Evolutionary conservation across 768 basidiomycete genomes (phyloP), one percentile per base, ranked within the genome.

Genomic region (Basidioascus undulatus): DNA sequence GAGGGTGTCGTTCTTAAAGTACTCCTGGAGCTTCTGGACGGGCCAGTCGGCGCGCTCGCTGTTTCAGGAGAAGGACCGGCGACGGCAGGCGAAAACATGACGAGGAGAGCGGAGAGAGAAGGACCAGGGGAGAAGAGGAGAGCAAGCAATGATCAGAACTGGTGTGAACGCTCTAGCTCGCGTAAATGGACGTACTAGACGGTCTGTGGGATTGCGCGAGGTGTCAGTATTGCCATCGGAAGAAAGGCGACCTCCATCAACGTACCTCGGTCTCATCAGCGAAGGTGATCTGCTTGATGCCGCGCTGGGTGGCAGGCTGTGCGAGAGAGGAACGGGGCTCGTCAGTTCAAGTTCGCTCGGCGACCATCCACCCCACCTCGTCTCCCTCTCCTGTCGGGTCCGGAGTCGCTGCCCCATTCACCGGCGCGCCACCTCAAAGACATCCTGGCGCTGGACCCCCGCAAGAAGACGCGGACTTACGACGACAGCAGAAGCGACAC

Each of bases 1-100:
- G 41, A 98, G 81, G 50, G 87, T 94, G 62, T 98, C 92, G 57
- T 96, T 79, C 64, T 96, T 96, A 71, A 98, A 92, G 70, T 89
- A 98, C 59, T 96, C 86, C 61, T 96, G 89, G 57, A 98, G 75
- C 65, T 82, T 96, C 46, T 83, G 74, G 47, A 89, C 65, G 27
- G 92, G 92, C 92, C 92, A 98, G 70, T 98, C 92, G 51, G 69
- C 70, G 48, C 82, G 81, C 65, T 94, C 87, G 55, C 87, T n/a
- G n/a, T n/a, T n/a, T n/a, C n/a, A n/a, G 12, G 23, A 31, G 34
- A 15, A 28, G 31, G 41, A 5, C 7, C 9, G 10, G 23, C 8
- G 26, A 34, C 25, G 11, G 24, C 19, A 13, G 32, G 18, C 1
- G 27, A 18, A 7, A 18, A 15, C 21, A 12, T 16, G 37, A 11